Base-by-base conservation (phyloP, 1,284 basidiomycete genomes). In the Fomitiporia mediterranea region DNA sequence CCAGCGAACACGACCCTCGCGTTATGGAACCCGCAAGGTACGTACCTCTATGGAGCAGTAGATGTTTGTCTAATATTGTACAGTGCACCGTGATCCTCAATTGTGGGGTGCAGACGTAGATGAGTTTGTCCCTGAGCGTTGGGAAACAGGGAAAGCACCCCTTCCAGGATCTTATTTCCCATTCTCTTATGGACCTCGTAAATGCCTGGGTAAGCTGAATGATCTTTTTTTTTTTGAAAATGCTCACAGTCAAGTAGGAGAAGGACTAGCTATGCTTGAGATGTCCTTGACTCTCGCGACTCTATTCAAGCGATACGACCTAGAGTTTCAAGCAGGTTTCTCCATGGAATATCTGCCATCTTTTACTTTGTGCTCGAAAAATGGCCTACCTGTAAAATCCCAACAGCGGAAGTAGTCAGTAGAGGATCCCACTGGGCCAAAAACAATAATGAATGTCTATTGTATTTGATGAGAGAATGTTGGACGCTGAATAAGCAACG, bases 201-300 rank as follows among this genome's bases (percentile, higher is more conserved):
- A 46, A 46, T 46, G 44, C 44, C 25, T 46, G 3, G 44, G 44
- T 46, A 3, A 46, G 44, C n/a, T n/a, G n/a, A n/a, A n/a, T n/a
- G n/a, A n/a, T n/a, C n/a, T n/a, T n/a, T n/a, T n/a, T n/a, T n/a
- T n/a, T n/a, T n/a, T n/a, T n/a, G n/a, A n/a, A n/a, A 13, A 34
- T 43, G 40, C 17, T 25, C 40, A 25, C 25, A 11, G 11, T 15
- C 3, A n/a, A 27, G 8, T 44, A 44, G 43, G 43, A 13, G 43
- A 44, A 44, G 43, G 43, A 9, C 23, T 27, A 25, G 43, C 43
- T 25, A 44, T 44, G 43, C 43, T 44, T 25, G 43, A 44, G 43
- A 44, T 44, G 43, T 44, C 43, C 11, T 25, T 44, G 19, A 44
- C 43, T 19, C 43, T 44, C 23, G 25, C 43, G 19, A 44, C 43